Conservation (phyloP, 192 early-diverging fungal species). For the Irineochytrium annulatum region DNA sequence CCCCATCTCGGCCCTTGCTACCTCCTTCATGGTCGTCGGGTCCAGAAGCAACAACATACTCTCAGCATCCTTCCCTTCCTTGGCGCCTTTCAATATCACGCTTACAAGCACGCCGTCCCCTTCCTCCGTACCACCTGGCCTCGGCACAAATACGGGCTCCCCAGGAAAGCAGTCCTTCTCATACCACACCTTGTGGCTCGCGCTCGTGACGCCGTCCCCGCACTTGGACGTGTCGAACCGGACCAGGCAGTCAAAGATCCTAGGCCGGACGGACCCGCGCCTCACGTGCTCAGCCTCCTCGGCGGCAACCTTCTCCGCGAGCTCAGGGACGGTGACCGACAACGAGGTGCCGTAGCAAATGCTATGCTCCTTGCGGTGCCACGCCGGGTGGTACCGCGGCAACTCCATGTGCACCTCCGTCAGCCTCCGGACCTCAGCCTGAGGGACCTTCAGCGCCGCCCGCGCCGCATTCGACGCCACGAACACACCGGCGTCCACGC, state of each 20-base stretch:
- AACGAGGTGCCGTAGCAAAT: neutral
- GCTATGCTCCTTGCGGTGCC: neutral
- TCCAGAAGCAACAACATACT: conserved; percentile 75
- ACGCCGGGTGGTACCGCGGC: neutral
- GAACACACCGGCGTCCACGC: too few relatives aligned
- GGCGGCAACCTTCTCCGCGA: neutral
- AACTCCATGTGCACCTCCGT: neutral
- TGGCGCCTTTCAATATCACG: conserved; percentile 65
- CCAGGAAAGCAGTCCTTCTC: conserved; percentile 71
- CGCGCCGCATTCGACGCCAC: neutral
- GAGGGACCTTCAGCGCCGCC: too few relatives aligned
- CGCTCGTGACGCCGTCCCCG: neutral
- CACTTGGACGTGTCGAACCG: conserved; percentile 6
- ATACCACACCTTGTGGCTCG: conserved; percentile 29
- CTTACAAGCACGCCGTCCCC: conserved; percentile 74
- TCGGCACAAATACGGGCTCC: conserved; percentile 76
- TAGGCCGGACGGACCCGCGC: too few relatives aligned
- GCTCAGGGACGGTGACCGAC: neutral
- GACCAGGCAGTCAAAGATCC: conserved; percentile 28
- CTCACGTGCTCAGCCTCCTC: too few relatives aligned
- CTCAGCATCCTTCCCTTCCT: conserved; percentile 24
- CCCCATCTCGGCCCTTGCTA: conserved; percentile 60
- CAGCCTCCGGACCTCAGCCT: too few relatives aligned
- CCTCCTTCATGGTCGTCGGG: conserved; percentile 59
- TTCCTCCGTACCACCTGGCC: conserved; percentile 49